Base-by-base conservation (phyloP, 768 basidiomycete genomes). In the Tulasnella sp. region DNA sequence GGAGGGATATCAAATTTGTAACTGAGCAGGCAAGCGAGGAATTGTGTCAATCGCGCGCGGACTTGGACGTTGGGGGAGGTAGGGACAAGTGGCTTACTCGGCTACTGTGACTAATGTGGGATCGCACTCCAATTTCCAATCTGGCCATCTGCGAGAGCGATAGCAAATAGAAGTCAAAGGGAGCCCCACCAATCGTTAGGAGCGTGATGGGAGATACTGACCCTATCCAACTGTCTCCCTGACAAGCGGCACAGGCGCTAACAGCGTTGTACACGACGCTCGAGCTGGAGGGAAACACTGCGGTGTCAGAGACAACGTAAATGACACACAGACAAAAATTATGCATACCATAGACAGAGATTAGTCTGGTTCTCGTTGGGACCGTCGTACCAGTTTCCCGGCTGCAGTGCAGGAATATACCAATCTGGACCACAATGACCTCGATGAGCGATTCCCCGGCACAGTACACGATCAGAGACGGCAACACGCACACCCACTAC, bases 321-420 rank as follows among this genome's bases (percentile, higher is more conserved):
- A 13, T 13, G 39, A 73, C 6, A 40, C 13, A 11, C 3, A 11
- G 39, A 77, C 39, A 6, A 9, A 11, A n/a, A n/a, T n/a, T 20
- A 46, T 20, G 61, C 76, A 29, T 55, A 77, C 77, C 77, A 77
- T 48, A 48, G 35, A 72, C 77, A 77, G 16, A 44, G 29, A 67
- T 70, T 77, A 15, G 42, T 77, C 48, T 77, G 77, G 69, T 71
- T 77, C 9, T 29, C 37, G 32, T 70, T 70, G n/a, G 77, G 77
- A 9, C 70, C 70, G 32, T 71, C 37, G 11, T 57, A 70, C 9
- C 5, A 26, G n/a, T 71, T 29, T 5, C 67, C 77, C 0, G 42
- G 9, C 5, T 37, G 69, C 42, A 46, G 69, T 1, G 67, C 61
- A 18, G 70, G 26, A n/a, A 77, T 20, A 26, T 77, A 72, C 42